Percentiles rank a stretch among this genome's conserved stretches.
Conservation (phyloP, 345 rosid genomes). For the Microthlaspi erraticum region DNA sequence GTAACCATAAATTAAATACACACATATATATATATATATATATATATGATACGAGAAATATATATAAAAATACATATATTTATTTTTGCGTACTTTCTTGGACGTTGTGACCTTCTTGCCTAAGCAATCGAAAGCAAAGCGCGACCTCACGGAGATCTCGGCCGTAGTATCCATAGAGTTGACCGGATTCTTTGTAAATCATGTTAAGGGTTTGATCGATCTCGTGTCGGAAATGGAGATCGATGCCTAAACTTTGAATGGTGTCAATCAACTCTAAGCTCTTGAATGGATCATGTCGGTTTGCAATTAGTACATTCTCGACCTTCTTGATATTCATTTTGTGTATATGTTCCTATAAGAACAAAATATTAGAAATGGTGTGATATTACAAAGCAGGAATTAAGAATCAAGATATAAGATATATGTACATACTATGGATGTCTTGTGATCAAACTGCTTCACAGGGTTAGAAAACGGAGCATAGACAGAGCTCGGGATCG, state of each 20-base stretch:
- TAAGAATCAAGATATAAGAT: not conserved
- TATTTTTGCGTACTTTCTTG: conserved; percentile 34
- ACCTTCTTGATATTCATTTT: conserved; percentile 24
- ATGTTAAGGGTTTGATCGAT: conserved; percentile 45
- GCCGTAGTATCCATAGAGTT: not conserved
- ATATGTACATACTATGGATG: conserved; percentile 2
- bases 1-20: not conserved
- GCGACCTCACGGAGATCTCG: conserved; percentile 43
- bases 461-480: not conserved
- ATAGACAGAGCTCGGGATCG: not conserved
- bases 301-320: conserved; percentile 29
- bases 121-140: conserved; percentile 50
- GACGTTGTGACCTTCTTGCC: conserved; percentile 50
- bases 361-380: not conserved
- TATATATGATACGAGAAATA: not conserved
- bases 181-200: conserved; percentile 14
- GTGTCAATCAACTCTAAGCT: conserved; percentile 49
- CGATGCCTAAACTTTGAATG: conserved; percentile 50
- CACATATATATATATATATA: no score
- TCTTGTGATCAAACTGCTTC: conserved; percentile 3
- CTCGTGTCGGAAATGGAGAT: conserved; percentile 42
- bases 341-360: conserved; percentile 18
- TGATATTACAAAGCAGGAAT: conserved; percentile 1
- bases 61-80: not conserved
- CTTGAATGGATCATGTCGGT: conserved; percentile 20